Evolutionary conservation across 2,329 filamentous ascomycete genomes (phyloP).

Genomic region (Cladorrhinum sp.): DNA sequence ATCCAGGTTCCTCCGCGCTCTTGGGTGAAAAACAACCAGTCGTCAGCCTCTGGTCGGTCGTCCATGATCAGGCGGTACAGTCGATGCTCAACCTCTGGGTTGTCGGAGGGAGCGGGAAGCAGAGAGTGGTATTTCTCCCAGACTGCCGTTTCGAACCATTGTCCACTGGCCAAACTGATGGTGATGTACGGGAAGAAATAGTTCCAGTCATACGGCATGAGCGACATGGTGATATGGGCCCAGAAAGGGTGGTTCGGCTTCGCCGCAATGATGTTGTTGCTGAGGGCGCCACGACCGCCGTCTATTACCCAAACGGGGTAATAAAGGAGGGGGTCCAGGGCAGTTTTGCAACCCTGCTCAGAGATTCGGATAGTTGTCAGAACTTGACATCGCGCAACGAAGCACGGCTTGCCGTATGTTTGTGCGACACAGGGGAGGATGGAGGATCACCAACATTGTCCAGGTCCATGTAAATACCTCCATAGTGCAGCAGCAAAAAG

Average conservation of each 20-base stretch:
- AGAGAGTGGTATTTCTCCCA: constrained; percentile 28
- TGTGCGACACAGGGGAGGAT: background rate
- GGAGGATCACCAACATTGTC: constrained; percentile 46
- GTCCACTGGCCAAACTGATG: constrained; percentile 29
- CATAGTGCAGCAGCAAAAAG: constrained; percentile 73
- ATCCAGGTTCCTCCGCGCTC: constrained; percentile 28
- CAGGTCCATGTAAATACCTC: constrained; percentile 77
- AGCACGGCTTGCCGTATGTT: background rate
- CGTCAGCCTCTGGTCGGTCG: constrained; percentile 19
- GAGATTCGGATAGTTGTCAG: background rate
- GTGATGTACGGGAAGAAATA: constrained; percentile 27
- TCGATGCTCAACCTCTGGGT: constrained; percentile 18
- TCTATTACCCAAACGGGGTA: constrained; percentile 28
- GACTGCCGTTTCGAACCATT: constrained; percentile 30
- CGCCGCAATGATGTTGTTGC: constrained; percentile 29
- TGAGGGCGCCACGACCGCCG: constrained; percentile 26
- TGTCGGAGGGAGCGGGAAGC: constrained; percentile 16
- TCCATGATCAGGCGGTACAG: constrained; percentile 30
- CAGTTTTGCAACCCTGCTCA: constrained; percentile 25
- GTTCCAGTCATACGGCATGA: constrained; percentile 23
- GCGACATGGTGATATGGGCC: constrained; percentile 21
- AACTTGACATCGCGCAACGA: background rate
- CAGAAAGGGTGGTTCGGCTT: constrained; percentile 28
- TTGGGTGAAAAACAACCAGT: constrained; percentile 29
- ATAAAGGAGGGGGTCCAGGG: constrained; percentile 23